A percentile compares a stretch with the other conserved stretches of the same genome.
These are phyloP conservation scores for Fusarium beomiforme DNA, from an alignment of 2,329 filamentous ascomycete genomes.

Conservation along the genomic window DNA sequence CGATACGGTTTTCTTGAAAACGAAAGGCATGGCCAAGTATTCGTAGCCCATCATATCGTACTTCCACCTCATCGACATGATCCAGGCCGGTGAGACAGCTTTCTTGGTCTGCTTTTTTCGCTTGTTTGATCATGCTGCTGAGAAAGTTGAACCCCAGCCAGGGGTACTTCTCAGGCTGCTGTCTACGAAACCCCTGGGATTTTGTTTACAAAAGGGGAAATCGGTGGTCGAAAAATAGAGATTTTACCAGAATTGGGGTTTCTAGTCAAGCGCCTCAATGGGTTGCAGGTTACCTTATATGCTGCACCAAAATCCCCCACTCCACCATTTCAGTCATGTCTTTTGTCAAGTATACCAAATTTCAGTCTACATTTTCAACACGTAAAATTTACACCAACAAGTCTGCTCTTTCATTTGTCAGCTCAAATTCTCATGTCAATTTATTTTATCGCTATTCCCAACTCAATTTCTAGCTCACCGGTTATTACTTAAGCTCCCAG, in stretches of 20 bases:
- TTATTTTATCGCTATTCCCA: no score
- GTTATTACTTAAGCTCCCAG: no score
- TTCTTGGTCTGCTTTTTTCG: not conserved
- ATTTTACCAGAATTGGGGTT: not conserved
- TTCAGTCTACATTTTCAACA: no score
- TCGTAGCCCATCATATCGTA: not conserved
- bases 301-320: no score
- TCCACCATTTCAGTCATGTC: no score
- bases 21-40: no score
- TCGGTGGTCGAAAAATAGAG: not conserved
- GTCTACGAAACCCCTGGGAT: fast-evolving
- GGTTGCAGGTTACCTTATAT: not conserved
- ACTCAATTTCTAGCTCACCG: no score
- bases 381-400: no score
- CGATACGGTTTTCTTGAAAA: not conserved
- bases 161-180: not conserved
- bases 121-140: not conserved
- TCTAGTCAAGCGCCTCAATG: not conserved
- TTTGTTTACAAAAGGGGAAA: not conserved
- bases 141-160: not conserved
- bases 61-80: not conserved
- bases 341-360: no score
- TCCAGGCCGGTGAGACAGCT: not conserved
- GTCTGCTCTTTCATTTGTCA: no score
- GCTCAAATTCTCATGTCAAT: no score